phyloP scores from a whole-genome alignment of 371 early-diverging fungal genomes.

The Mucor sp. region DNA sequence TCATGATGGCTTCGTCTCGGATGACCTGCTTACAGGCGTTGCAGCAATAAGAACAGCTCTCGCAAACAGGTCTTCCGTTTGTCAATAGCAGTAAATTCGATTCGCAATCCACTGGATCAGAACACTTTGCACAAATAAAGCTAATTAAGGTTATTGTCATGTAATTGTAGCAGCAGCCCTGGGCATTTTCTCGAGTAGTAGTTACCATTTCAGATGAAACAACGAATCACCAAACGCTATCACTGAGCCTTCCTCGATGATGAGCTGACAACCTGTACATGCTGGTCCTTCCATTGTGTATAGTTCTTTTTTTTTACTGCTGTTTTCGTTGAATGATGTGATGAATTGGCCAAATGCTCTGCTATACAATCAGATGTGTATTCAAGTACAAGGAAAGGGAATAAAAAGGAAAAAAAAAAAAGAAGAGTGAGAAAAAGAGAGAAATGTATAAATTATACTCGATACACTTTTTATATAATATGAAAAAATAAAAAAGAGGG shows the following conservation, averaged over 20 bases:
- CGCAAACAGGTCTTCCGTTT: constrained; percentile 82
- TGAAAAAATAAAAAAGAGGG: background rate
- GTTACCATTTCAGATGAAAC: constrained; percentile 81
- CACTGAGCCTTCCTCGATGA: constrained; percentile 77
- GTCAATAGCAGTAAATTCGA: constrained; percentile 76
- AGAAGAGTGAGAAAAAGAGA: background rate
- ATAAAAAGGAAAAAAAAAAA: background rate
- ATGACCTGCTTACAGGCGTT: constrained; percentile 77
- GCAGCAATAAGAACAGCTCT: constrained; percentile 85
- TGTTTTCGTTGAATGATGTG: background rate
- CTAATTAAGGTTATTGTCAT: constrained; percentile 31
- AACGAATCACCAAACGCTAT: constrained; percentile 81
- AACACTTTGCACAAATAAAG: constrained; percentile 79
- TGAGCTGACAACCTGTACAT: constrained; percentile 70
- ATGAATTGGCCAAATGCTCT: background rate
- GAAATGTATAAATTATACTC: background rate
- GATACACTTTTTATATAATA: background rate
- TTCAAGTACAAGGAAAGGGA: background rate
- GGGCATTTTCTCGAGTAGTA: background rate
- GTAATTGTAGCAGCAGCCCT: background rate
- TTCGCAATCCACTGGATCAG: constrained; percentile 70
- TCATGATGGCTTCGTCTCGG: constrained; percentile 86
- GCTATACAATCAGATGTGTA: background rate
- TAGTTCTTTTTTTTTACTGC: background rate
- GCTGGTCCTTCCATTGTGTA: constrained; percentile 33